phyloP scores from a whole-genome alignment of 2,329 filamentous ascomycete species.

The Fusarium hainanense region DNA sequence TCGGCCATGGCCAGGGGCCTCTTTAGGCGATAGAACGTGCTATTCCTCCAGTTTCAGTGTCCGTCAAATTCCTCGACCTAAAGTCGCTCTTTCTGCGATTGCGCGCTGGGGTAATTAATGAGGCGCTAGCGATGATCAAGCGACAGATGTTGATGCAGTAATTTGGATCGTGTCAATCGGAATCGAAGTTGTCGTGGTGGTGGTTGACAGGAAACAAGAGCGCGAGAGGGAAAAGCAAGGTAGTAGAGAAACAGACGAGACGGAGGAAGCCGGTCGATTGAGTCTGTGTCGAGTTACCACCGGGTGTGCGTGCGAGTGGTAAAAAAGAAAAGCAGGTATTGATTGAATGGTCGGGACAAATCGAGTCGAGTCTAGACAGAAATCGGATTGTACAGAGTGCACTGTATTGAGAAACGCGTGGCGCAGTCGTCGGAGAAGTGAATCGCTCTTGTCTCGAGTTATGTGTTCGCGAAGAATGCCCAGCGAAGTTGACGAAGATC shows the following conservation, averaged over 20 bases:
- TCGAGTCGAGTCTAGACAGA: conserved; percentile 19
- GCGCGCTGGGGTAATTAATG: conserved; percentile 13
- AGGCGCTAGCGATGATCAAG: background rate
- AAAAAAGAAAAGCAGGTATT: conserved; percentile 17
- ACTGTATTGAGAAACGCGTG: conserved; percentile 22
- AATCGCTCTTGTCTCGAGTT: background rate
- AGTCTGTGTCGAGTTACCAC: conserved; percentile 1
- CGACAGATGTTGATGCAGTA: background rate
- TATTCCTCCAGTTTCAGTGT: conserved; percentile 36
- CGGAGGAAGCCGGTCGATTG: conserved; percentile 17
- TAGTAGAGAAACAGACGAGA: background rate
- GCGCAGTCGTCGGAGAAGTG: conserved; percentile 19
- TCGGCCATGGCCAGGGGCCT: conserved; percentile 48
- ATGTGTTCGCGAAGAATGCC: conserved; percentile 13
- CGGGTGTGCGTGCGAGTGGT: conserved; percentile 3
- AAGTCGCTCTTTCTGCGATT: conserved; percentile 15
- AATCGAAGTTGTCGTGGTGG: background rate
- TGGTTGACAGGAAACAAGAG: conserved; percentile 5
- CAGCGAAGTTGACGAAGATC: conserved; percentile 1
- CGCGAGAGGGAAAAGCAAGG: background rate
- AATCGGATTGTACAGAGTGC: background rate
- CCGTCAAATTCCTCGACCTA: conserved; percentile 14
- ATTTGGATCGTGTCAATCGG: conserved; percentile 11
- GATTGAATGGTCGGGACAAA: conserved; percentile 13
- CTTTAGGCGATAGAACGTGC: conserved; percentile 28